Percentiles rank a stretch among this genome's conserved stretches.
Conservation (phyloP, 345 rosid species). For the Alliaria petiolata region DNA sequence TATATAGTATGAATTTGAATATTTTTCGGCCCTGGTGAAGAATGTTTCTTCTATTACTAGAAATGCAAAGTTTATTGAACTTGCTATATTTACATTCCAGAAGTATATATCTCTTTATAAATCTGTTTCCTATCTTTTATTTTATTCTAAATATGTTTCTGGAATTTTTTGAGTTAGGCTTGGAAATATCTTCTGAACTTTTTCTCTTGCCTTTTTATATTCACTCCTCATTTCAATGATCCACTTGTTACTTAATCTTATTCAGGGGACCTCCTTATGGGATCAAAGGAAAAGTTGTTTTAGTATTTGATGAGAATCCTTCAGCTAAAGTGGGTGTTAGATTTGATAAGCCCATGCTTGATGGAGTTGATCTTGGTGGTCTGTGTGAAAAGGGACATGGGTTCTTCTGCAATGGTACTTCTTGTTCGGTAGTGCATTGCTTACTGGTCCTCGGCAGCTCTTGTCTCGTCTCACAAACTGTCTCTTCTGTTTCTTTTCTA, state of each 20-base stretch:
- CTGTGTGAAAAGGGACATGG: constrained; percentile 68
- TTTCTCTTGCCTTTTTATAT: neutral
- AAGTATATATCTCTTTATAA: neutral
- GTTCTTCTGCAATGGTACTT: constrained; percentile 82
- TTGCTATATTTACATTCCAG: neutral
- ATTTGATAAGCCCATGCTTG: constrained; percentile 72
- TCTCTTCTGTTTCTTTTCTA: constrained; percentile 20
- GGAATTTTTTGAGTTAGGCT: neutral
- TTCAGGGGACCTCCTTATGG: constrained; percentile 70
- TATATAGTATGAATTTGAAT: neutral
- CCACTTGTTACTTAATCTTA: neutral
- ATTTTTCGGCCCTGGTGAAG: neutral
- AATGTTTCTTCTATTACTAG: neutral
- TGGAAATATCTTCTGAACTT: neutral
- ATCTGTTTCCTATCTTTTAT: neutral
- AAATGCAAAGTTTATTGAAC: neutral
- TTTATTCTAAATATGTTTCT: neutral
- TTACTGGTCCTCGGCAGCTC: constrained; percentile 16
- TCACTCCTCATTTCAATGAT: neutral
- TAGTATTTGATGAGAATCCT: constrained; percentile 68
- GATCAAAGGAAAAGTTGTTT: constrained; percentile 59
- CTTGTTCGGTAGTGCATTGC: constrained; percentile 8
- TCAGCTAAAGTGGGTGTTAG: constrained; percentile 79
- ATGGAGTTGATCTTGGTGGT: constrained; percentile 87
- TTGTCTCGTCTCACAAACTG: constrained; percentile 4